phyloP scores from a whole-genome alignment of 2,329 filamentous ascomycete species.

The Colletotrichum navitas region DNA sequence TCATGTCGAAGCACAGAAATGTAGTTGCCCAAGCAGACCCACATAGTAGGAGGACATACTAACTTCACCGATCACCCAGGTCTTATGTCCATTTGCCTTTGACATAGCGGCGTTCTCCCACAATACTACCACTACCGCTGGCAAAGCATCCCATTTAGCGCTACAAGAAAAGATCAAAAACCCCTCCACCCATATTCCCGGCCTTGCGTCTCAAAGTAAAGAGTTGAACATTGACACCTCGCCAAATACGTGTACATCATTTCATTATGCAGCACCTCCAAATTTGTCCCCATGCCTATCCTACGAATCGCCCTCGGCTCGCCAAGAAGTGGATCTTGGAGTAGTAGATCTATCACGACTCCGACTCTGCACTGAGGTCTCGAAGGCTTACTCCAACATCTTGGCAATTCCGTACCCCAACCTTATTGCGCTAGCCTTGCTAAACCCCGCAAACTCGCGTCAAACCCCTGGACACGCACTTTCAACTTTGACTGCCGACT shows the following conservation, averaged over 20 bases:
- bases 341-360: background rate
- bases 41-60: no score
- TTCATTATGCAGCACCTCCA: background rate
- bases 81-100: background rate
- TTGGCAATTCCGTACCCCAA: constrained; percentile 27
- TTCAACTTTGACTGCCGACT: constrained; percentile 26
- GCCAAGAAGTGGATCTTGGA: constrained; percentile 11
- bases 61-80: background rate
- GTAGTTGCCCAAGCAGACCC: no score
- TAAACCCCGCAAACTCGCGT: constrained; percentile 17
- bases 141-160: background rate
- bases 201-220: background rate
- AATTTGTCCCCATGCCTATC: constrained; percentile 16
- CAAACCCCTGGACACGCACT: constrained; percentile 6
- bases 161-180: background rate
- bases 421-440: constrained; percentile 28
- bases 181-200: background rate
- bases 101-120: accelerated
- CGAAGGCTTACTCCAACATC: constrained; percentile 19
- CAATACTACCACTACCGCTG: background rate
- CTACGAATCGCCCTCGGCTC: background rate
- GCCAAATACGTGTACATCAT: no score
- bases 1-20: no score
- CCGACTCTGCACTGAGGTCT: constrained; percentile 6
- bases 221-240: background rate